phyloP scores from a whole-genome alignment of 345 rosid genomes.

The Reutealis trisperma region DNA sequence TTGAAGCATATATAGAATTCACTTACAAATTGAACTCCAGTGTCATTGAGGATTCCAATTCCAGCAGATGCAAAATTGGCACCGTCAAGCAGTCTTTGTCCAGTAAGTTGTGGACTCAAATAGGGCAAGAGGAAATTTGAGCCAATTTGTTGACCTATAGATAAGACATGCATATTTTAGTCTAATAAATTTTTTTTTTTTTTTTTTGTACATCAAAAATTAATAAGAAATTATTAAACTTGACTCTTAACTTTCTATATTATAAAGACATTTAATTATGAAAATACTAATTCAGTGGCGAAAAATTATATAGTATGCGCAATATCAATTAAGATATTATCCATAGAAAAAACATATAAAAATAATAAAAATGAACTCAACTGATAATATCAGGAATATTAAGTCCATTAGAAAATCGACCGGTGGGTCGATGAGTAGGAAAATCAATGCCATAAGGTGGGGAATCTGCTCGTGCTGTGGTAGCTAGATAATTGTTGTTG shows the following conservation, averaged over 20 bases:
- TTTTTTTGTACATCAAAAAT: neutral
- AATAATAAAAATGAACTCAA: neutral
- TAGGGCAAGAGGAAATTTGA: slow-evolving; percentile 27
- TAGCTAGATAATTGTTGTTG: slow-evolving; percentile 27
- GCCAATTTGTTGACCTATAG: slow-evolving; percentile 21
- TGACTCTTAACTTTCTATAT: too few relatives aligned
- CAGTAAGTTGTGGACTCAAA: slow-evolving; percentile 24
- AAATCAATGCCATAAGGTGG: slow-evolving; percentile 31
- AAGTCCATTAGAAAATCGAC: slow-evolving; percentile 30
- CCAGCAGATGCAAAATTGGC: slow-evolving; percentile 43
- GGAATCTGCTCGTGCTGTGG: slow-evolving; percentile 23
- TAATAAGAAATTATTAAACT: neutral
- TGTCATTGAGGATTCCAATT: slow-evolving; percentile 36
- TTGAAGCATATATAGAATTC: too few relatives aligned
- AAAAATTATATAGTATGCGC: too few relatives aligned
- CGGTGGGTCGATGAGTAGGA: slow-evolving; percentile 26
- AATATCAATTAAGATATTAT: neutral
- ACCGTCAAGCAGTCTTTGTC: slow-evolving; percentile 23
- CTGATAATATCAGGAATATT: slow-evolving; percentile 29
- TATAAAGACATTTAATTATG: too few relatives aligned
- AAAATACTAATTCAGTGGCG: too few relatives aligned
- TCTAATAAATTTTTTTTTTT: too few relatives aligned
- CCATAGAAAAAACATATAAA: neutral
- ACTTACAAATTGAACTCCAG: slow-evolving; percentile 37
- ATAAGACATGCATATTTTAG: neutral